Evolutionary conservation across 176 grass and related monocot species (phyloP).

Genomic region (Rhynchospora breviuscula): DNA sequence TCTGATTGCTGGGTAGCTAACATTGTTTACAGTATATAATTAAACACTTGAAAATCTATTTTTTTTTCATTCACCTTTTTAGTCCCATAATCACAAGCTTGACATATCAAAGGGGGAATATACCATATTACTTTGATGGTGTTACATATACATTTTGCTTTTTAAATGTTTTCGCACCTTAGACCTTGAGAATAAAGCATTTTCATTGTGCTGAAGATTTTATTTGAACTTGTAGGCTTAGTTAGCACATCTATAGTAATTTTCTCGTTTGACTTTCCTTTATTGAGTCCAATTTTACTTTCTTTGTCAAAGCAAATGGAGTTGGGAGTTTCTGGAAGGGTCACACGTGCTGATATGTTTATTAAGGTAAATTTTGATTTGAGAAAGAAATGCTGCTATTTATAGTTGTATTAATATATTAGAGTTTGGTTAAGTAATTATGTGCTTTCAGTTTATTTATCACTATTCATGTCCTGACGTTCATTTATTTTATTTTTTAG

Average conservation of each 20-base stretch:
- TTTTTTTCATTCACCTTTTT: conserved; percentile 9
- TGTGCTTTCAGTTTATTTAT: neutral
- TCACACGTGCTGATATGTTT: conserved; percentile 36
- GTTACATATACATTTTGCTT: neutral
- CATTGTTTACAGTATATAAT: conserved; percentile 33
- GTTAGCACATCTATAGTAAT: neutral
- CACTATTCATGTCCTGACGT: neutral
- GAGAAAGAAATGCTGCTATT: neutral
- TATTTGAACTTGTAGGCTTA: neutral
- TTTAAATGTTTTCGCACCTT: neutral
- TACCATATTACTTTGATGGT: neutral
- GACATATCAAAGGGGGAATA: neutral
- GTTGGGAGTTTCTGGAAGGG: conserved; percentile 51
- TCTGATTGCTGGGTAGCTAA: conserved; percentile 77
- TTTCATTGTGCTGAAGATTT: neutral
- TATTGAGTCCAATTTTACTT: conserved; percentile 53
- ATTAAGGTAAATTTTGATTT: conserved; percentile 48
- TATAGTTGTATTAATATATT: neutral
- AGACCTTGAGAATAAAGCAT: neutral
- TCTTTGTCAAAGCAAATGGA: conserved; percentile 55
- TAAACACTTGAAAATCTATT: conserved; percentile 20
- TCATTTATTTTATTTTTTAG: conserved; percentile 13
- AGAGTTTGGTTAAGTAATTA: neutral
- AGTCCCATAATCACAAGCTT: conserved; percentile 1
- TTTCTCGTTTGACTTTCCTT: neutral